Evolutionary conservation across 2,329 filamentous ascomycete genomes (phyloP), one percentile per base, ranked within the genome.

Genomic region (Rhynchosporium agropyri): DNA sequence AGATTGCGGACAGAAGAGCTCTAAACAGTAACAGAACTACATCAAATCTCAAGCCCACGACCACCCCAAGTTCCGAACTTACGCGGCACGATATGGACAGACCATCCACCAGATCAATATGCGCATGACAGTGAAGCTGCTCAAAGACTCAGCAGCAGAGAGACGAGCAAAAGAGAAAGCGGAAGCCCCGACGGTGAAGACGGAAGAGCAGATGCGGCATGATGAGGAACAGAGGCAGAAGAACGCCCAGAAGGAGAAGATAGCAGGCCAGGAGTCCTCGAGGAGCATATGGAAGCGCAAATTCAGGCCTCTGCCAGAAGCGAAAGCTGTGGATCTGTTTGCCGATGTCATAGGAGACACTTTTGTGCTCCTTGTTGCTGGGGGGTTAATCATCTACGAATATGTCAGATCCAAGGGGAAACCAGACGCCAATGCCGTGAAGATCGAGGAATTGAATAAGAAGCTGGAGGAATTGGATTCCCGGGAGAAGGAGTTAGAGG

Each of bases 11-110:
- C 9, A 33, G 15, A 48, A 3, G 9, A 20, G 38, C 12, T 36
- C 29, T 42, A 31, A n/a, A 50, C 4, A 12, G 28, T 29, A 28
- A n/a, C 65, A 89, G 86, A 89, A 88, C 73, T 84, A 78, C 67
- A 89, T 89, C 71, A 89, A 89, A 73, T 76, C 78, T 38, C 85
- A 86, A 74, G 86, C 86, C 54, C 86, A 89, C 70, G 85, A 88
- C 49, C 86, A 89, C 69, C 80, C 81, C 1, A 77, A 80, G 50
- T 88, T 89, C 73, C 84, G 86, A 62, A 75, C 74, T 5, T 83
- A 87, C 66, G 86, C 86, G 49, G 85, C 85, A 50, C 79, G 77
- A 63, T 87, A 87, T 72, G 86, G 86, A 63, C 86, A 89, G 71
- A 75, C 77, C 9, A 86, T 89, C 69, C 86, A 89, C 71, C 86